phyloP scores from a whole-genome alignment of 2,329 filamentous ascomycete species.

The Phaeophleospora eucalypticola region DNA sequence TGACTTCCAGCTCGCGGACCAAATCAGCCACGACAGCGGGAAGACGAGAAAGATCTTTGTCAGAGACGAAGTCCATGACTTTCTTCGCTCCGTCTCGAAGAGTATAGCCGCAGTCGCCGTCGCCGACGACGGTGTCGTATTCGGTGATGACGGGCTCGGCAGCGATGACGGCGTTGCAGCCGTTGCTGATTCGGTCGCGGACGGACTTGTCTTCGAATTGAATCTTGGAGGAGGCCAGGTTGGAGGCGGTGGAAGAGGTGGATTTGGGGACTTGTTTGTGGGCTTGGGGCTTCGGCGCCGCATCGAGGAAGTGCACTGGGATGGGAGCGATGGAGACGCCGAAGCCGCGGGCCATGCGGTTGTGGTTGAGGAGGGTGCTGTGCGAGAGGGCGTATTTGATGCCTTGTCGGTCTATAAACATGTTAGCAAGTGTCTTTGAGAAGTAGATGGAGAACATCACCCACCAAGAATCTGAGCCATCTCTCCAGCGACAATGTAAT shows the following conservation, averaged over 20 bases:
- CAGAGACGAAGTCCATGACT: slow-evolving; percentile 31
- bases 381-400: slow-evolving; percentile 32
- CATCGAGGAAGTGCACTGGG: slow-evolving; percentile 23
- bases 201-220: slow-evolving; percentile 28
- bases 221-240: slow-evolving; percentile 22
- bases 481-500: slow-evolving; percentile 35
- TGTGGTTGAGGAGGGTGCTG: slow-evolving; percentile 32
- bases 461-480: slow-evolving; percentile 31
- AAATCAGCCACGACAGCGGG: slow-evolving; percentile 24
- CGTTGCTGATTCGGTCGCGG: slow-evolving; percentile 27
- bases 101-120: slow-evolving; percentile 37
- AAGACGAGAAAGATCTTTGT: background rate
- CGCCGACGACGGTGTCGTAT: slow-evolving; percentile 37
- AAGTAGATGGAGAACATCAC: slow-evolving; percentile 1
- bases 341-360: slow-evolving; percentile 30
- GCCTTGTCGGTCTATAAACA: slow-evolving; percentile 25
- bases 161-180: slow-evolving; percentile 33
- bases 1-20: slow-evolving; percentile 33
- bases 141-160: slow-evolving; percentile 35
- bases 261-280: slow-evolving; percentile 15
- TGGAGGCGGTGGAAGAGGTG: slow-evolving; percentile 8
- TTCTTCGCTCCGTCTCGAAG: slow-evolving; percentile 34
- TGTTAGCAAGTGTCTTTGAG: slow-evolving; percentile 3
- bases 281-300: slow-evolving; percentile 23
- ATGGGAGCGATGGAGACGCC: slow-evolving; percentile 32